Base-by-base conservation (phyloP, 129 eudicot genomes). In the Arctium lappa region DNA sequence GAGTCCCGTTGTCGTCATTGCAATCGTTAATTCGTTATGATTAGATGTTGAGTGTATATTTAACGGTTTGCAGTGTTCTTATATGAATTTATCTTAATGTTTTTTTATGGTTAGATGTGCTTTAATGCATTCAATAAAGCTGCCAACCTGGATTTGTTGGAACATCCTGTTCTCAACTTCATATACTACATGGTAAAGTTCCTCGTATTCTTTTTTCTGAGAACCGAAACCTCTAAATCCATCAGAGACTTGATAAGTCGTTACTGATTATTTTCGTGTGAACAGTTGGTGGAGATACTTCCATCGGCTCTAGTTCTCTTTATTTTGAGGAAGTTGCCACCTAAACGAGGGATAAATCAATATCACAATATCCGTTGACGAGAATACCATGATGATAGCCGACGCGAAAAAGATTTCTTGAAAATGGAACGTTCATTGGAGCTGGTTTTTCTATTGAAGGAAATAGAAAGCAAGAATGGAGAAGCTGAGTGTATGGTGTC, bases 311-410 rank as follows among this genome's bases (percentile, higher is more conserved):
- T 95, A 40, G 97, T 91, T 77, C 95, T 95, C 65, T 93, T 93
- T 85, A 88, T 95, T 50, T 78, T 95, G 89, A 91, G 94, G 90
- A 95, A 95, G 90, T 76, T 95, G 74, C 99, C 99, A 15, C 98
- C 98, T 27, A 95, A 88, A 85, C 91, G 97, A 39, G 97, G 97
- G 72, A 89, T 86, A 89, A 91, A 97, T 69, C 95, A 90, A 72
- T 95, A 93, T 82, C 99, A 90, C 69, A 92, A 93, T 66, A 89
- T 93, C 48, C 92, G 91, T 77, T 95, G 78, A 90, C 40, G 8
- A 32, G 38, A 50, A 72, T 22, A 79, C 36, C 40, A 62, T 30
- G 22, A 33, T 42, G 37, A 70, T 73, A 60, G 5, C 38, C 13
- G 31, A 42, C 11, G 50, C 72, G 36, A 46, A 72, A 78, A 72